Conservation (phyloP, 2,329 filamentous ascomycete genomes). For the Stagonosporopsis vannaccii region DNA sequence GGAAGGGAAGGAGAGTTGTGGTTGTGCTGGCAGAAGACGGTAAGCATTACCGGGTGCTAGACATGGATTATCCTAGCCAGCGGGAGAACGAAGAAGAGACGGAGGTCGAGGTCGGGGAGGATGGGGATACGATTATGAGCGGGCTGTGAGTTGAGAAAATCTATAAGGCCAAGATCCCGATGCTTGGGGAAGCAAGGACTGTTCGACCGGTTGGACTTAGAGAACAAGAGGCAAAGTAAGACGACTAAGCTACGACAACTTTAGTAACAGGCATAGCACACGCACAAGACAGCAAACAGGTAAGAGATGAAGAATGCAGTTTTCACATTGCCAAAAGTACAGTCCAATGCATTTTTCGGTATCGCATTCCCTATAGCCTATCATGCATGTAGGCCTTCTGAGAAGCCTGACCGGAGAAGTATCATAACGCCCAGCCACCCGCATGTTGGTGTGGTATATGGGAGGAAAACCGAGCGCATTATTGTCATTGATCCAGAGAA, state of each 20-base stretch:
- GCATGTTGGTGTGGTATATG: constrained; percentile 42
- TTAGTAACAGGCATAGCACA: not conserved
- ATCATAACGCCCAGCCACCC: constrained; percentile 51
- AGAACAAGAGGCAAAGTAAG: too few relatives aligned
- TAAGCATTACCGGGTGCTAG: constrained; percentile 63
- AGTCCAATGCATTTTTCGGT: constrained; percentile 48
- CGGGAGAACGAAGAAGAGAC: constrained; percentile 25
- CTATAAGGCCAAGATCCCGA: not conserved
- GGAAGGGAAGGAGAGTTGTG: constrained; percentile 60
- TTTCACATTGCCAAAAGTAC: constrained; percentile 36
- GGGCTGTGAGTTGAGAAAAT: constrained; percentile 20
- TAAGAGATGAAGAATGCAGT: constrained; percentile 2
- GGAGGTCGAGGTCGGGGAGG: constrained; percentile 15
- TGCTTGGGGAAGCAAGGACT: too few relatives aligned
- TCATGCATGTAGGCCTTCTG: constrained; percentile 42
- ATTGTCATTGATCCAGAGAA: constrained; percentile 35
- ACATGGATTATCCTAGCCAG: constrained; percentile 56
- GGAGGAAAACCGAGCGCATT: constrained; percentile 48
- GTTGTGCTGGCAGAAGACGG: constrained; percentile 63
- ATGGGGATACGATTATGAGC: constrained; percentile 20
- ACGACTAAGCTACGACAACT: not conserved
- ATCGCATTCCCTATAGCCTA: constrained; percentile 49
- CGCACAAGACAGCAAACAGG: not conserved
- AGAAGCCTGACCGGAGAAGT: constrained; percentile 43
- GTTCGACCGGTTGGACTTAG: too few relatives aligned